Evolutionary conservation across 1,284 basidiomycete species (phyloP).

Genomic region (Neonothopanus nambi): DNA sequence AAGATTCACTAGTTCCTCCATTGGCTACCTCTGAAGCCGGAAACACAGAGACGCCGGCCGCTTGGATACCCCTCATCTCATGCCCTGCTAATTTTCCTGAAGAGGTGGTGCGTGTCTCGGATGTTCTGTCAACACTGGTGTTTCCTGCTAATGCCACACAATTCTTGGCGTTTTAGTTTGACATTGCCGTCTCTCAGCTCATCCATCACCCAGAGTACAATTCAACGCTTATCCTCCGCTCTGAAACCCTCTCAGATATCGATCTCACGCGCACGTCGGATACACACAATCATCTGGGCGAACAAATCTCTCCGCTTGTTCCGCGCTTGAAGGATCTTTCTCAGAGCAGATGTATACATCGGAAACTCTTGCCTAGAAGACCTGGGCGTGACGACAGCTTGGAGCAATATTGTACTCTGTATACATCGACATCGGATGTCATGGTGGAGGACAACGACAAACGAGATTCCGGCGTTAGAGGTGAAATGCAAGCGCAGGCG

Average conservation of each 20-base stretch:
- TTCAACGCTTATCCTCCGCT: slow-evolving; percentile 78
- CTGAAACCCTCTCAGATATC: slow-evolving; percentile 59
- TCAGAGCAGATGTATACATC: slow-evolving; percentile 50
- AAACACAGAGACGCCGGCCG: no score
- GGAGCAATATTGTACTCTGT: slow-evolving; percentile 78
- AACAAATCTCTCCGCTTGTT: slow-evolving; percentile 28
- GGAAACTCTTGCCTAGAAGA: slow-evolving; percentile 70
- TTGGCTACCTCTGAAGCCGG: no score
- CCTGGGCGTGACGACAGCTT: slow-evolving; percentile 66
- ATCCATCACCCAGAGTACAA: slow-evolving; percentile 83
- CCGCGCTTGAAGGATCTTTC: slow-evolving; percentile 43
- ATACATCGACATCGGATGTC: slow-evolving; percentile 24
- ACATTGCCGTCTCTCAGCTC: slow-evolving; percentile 60
- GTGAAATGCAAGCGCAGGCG: no score
- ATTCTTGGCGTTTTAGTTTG: slow-evolving; percentile 49
- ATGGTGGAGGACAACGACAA: no score
- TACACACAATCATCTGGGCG: no score
- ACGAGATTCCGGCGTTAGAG: slow-evolving; percentile 19
- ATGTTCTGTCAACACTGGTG: neutral
- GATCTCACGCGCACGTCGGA: slow-evolving; percentile 39
- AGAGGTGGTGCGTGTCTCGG: slow-evolving; percentile 8
- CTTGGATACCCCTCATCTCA: slow-evolving; percentile 13
- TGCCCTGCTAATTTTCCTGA: slow-evolving; percentile 17
- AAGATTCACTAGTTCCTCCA: no score
- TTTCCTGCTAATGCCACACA: neutral